phyloP scores from a whole-genome alignment of 495 filamentous ascomycete genomes.

The Penicillium ucsense region DNA sequence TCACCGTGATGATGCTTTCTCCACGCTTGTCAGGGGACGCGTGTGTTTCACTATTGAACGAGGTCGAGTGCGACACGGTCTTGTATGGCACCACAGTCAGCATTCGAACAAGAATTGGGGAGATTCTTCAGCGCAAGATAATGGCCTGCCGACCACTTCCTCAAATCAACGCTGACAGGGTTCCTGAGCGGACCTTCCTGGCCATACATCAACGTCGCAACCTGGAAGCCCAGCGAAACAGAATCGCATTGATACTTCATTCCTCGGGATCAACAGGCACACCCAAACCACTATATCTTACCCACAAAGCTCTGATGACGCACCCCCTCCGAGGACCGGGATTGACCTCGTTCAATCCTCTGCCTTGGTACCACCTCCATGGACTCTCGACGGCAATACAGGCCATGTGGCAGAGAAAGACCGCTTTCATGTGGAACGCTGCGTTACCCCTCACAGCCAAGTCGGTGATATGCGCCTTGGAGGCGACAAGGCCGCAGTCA shows the following conservation, averaged over 20 bases:
- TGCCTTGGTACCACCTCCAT: conserved; percentile 48
- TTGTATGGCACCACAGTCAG: conserved; percentile 29
- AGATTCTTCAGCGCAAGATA: conserved; percentile 26
- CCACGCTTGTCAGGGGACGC: conserved; percentile 44
- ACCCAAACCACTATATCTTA: conserved; percentile 42
- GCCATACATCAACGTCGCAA: conserved; percentile 25
- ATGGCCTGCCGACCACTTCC: conserved; percentile 26
- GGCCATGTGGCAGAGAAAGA: conserved; percentile 44
- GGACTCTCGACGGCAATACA: conserved; percentile 37
- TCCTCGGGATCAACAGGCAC: conserved; percentile 50
- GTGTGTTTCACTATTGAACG: conserved; percentile 40
- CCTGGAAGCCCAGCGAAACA: conserved; percentile 17
- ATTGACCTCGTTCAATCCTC: conserved; percentile 42
- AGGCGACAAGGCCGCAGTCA: conserved; percentile 37
- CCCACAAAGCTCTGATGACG: conserved; percentile 31
- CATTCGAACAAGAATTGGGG: conserved; percentile 32
- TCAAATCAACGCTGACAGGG: neutral
- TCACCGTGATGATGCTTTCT: conserved; percentile 49
- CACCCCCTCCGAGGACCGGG: conserved; percentile 22
- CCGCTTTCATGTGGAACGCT: conserved; percentile 40
- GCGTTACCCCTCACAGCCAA: conserved; percentile 45
- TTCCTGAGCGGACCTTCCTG: conserved; percentile 17
- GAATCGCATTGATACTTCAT: conserved; percentile 41
- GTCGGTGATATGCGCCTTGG: conserved; percentile 36
- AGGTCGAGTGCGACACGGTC: conserved; percentile 36